These are phyloP conservation scores for Fusarium musae DNA, from an alignment of 2,329 filamentous ascomycete genomes.

Conservation along the genomic window DNA sequence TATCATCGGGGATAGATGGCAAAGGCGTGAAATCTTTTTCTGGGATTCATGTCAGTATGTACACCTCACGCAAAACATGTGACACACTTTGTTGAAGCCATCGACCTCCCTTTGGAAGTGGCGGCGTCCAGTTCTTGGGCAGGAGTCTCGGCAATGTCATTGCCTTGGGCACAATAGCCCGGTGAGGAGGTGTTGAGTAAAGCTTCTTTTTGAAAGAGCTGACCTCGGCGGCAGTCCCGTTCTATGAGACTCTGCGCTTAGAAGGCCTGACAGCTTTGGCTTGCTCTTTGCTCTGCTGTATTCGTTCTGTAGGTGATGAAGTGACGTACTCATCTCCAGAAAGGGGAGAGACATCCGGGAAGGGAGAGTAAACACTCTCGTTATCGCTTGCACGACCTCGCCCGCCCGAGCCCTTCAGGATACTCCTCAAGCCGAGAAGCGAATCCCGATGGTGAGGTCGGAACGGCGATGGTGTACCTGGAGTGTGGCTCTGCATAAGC, in stretches of 20 bases:
- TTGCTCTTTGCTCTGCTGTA: constrained; percentile 25
- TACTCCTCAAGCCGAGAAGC: constrained; percentile 34
- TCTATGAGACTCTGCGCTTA: constrained; percentile 4
- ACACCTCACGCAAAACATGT: no score
- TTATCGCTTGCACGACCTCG: background rate
- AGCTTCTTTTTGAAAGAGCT: background rate
- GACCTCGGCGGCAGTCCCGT: constrained; percentile 1
- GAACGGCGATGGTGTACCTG: constrained; percentile 17
- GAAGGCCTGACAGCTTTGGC: constrained; percentile 19
- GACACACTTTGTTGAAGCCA: constrained; percentile 36
- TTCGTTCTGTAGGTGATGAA: constrained; percentile 31
- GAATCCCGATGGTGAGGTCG: constrained; percentile 33
- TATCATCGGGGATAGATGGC: background rate
- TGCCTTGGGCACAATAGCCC: background rate
- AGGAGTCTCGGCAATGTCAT: background rate
- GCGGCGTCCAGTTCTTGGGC: constrained; percentile 6
- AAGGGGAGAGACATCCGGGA: constrained; percentile 6
- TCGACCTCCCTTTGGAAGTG: background rate
- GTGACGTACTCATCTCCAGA: background rate
- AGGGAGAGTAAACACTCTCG: background rate
- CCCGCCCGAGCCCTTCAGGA: constrained; percentile 26
- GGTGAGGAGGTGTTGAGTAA: background rate
- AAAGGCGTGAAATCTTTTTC: constrained; percentile 17
- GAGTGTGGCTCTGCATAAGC: constrained; percentile 1
- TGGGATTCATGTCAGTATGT: constrained; percentile 19